A percentile compares a stretch with the other conserved stretches of the same genome.
These are phyloP conservation scores for Boletus insuetus DNA, from an alignment of 768 basidiomycete genomes.

Conservation along the genomic window DNA sequence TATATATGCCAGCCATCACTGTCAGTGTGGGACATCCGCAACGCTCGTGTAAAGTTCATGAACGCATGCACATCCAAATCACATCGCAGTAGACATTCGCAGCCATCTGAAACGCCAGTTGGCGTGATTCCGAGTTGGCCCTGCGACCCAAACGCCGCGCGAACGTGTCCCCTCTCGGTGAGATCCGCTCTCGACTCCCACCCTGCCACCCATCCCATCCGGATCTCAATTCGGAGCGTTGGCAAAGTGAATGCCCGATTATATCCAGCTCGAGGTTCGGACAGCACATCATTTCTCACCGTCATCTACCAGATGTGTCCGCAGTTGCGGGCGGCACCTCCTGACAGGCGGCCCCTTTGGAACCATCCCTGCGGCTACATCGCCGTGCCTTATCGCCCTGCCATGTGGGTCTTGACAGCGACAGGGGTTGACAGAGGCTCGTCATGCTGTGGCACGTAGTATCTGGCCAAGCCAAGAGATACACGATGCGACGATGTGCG, in stretches of 20 bases:
- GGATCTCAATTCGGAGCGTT: conserved; percentile 24
- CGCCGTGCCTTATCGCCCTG: conserved; percentile 18
- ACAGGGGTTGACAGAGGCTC: conserved; percentile 12
- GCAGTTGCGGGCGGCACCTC: conserved; percentile 4
- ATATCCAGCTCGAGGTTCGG: conserved; percentile 11
- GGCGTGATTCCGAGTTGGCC: neutral
- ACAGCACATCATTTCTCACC: conserved; percentile 16
- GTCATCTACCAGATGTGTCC: conserved; percentile 14
- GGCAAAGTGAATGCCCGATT: conserved; percentile 24
- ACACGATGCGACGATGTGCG: neutral
- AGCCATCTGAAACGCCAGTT: conserved; percentile 18
- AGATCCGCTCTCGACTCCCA: conserved; percentile 29
- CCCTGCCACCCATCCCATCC: conserved; percentile 1
- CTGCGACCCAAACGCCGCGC: conserved; percentile 20
- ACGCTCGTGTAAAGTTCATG: neutral
- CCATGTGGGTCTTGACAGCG: conserved; percentile 7
- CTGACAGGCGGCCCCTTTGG: conserved; percentile 13
- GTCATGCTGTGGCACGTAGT: conserved; percentile 4
- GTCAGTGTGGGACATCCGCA: neutral
- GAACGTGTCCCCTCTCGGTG: conserved; percentile 13
- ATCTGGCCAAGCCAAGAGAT: neutral
- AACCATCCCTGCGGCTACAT: neutral
- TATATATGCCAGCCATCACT: neutral
- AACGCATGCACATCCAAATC: conserved; percentile 1
- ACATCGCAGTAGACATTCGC: conserved; percentile 9